These are phyloP conservation scores for Sechiopsis laciniata DNA, from an alignment of 306 rosid genomes.

Conservation along the genomic window DNA sequence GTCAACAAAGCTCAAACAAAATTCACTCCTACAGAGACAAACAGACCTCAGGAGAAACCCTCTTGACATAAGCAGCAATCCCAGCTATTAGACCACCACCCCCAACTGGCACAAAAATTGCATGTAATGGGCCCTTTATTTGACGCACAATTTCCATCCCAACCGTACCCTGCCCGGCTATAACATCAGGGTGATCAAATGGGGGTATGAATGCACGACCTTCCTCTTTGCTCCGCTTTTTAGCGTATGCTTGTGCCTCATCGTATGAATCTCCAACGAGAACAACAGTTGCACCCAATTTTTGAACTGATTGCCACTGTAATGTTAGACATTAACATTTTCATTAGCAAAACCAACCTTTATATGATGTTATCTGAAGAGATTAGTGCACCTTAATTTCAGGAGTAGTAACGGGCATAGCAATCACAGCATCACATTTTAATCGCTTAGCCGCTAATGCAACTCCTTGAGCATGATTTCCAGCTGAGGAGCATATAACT, in stretches of 20 bases:
- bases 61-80: conserved; percentile 91
- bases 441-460: conserved; percentile 78
- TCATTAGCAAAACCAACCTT: conserved; percentile 5
- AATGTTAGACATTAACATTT: conserved; percentile 18
- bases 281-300: conserved; percentile 74
- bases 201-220: conserved; percentile 75
- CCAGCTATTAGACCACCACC: conserved; percentile 99
- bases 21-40: conserved; percentile 8
- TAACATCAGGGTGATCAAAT: conserved; percentile 95
- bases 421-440: conserved; percentile 73
- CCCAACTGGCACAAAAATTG: conserved; percentile 93
- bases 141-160: conserved; percentile 95
- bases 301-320: conserved; percentile 86
- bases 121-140: conserved; percentile 52
- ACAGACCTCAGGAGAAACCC: conserved; percentile 78
- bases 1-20: background rate
- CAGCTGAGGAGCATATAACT: conserved; percentile 94
- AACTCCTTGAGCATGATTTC: conserved; percentile 98
- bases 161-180: conserved; percentile 85
- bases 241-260: conserved; percentile 90
- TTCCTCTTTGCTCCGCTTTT: conserved; percentile 58
- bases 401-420: conserved; percentile 84
- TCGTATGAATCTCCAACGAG: conserved; percentile 88
- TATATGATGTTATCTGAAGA: background rate
- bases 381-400: conserved; percentile 63